phyloP scores from a whole-genome alignment of 805 yeast species.

The Kuraishia molischiana region DNA sequence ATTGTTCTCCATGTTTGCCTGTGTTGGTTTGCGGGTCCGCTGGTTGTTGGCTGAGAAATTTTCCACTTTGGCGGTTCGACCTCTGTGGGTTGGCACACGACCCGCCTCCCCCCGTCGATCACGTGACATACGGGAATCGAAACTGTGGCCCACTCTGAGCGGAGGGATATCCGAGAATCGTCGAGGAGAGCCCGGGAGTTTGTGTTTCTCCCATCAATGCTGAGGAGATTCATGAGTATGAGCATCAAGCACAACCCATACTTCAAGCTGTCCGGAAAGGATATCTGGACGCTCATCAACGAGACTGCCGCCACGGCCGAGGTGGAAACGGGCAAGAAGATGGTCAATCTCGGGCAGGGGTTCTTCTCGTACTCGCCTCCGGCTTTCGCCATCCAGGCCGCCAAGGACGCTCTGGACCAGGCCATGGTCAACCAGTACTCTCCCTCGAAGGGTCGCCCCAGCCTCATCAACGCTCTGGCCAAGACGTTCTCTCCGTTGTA shows the following conservation, averaged over 20 bases:
- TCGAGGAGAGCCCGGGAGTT: too few species aligned
- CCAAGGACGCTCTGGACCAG: constrained; percentile 58
- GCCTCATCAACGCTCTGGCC: constrained; percentile 60
- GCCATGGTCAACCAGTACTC: constrained; percentile 88
- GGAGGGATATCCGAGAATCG: too few species aligned
- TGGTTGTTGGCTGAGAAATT: background rate
- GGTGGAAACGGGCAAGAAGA: constrained; percentile 57
- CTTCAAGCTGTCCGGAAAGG: constrained; percentile 67
- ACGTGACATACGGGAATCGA: too few species aligned
- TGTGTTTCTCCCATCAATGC: too few species aligned
- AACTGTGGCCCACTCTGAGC: too few species aligned
- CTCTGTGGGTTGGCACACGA: too few species aligned
- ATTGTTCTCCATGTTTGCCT: constrained; percentile 16
- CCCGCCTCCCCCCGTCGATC: too few species aligned
- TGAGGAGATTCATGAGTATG: too few species aligned
- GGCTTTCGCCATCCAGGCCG: constrained; percentile 79
- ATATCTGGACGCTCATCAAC: constrained; percentile 91
- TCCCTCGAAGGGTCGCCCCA: constrained; percentile 80
- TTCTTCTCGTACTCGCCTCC: constrained; percentile 97
- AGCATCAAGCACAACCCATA: constrained; percentile 58
- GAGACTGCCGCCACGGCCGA: constrained; percentile 89
- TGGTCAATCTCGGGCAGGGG: constrained; percentile 92
- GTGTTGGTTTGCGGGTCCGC: background rate
- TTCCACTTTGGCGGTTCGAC: too few species aligned
- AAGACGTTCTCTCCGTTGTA: constrained; percentile 63